Percentiles rank a stretch among this genome's conserved stretches.
Conservation (phyloP, 768 basidiomycete species). For the Clavulina sp. region DNA sequence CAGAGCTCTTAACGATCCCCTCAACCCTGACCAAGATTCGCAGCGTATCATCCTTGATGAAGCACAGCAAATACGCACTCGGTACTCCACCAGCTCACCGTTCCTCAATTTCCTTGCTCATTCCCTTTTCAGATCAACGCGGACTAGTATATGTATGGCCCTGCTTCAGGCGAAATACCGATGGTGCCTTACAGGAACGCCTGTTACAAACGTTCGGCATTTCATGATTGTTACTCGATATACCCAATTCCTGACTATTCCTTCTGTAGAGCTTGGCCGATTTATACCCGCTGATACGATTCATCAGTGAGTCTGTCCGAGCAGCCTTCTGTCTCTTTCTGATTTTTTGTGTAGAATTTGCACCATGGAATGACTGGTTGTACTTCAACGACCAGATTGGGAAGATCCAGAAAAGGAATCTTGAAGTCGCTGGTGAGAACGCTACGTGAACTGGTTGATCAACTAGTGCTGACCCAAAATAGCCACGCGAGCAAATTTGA, state of each 20-base stretch:
- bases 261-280: conserved; percentile 31
- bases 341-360: not conserved
- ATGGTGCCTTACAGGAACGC: conserved; percentile 69
- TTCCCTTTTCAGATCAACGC: conserved; percentile 27
- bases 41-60: conserved; percentile 63
- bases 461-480: not conserved
- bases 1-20: conserved; percentile 29
- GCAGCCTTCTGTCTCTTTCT: not conserved
- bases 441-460: not conserved
- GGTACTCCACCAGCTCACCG: not conserved
- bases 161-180: conserved; percentile 45
- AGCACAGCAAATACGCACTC: conserved; percentile 56
- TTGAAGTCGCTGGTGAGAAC: conserved; percentile 38
- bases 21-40: conserved; percentile 39
- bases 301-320: conserved; percentile 15
- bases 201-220: conserved; percentile 44
- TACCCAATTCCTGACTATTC: not conserved
- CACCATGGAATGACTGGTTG: conserved; percentile 49
- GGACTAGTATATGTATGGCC: conserved; percentile 39
- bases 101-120: not conserved
- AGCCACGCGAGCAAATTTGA: conserved; percentile 45
- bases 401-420: conserved; percentile 35
- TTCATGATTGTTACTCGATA: conserved; percentile 5
- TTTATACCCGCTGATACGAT: conserved; percentile 48
- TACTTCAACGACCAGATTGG: conserved; percentile 33